Evolutionary conservation across 306 rosid genomes (phyloP), one percentile per base, ranked within the genome.

Genomic region (Vigna unguiculata): DNA sequence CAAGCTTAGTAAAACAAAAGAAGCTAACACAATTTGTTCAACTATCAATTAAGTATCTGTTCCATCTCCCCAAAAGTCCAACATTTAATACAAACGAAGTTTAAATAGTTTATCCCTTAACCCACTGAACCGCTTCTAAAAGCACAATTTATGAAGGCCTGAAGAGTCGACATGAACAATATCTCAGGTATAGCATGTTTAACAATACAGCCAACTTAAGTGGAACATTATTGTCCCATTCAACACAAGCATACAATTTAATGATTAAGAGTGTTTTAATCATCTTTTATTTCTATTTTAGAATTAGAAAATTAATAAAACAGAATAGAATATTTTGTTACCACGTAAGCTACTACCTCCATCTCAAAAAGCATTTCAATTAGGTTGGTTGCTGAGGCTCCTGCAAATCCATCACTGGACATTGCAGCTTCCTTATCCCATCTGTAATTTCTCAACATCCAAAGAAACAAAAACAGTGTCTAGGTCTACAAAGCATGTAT

Each of bases 331-430:
- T 48, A 70, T 58, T 36, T 32, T 36, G 54, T 47, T 46, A 16
- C 28, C 21, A 64, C 60, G 6, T 40, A 62, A 53, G 41, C 24
- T 32, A 73, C 25, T 7, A 73, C 21, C 45, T 71, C 66, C 79
- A 72, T 14, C 47, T 58, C 12, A 80, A 72, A 73, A 64, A 54
- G 45, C 74, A 64, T 72, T 52, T 38, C 41, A 22, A 55, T 59
- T 65, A 47, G 49, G 64, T 1, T 34, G 71, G 84, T 13, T 57
- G 11, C 62, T 1, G 36, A 11, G 66, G 17, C 34, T 76, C 57
- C 40, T n/a, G 47, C 64, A 36, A 51, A 76, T 67, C 22, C 19
- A 47, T 74, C 34, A 51, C 38, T 21, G 41, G 19, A 36, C 60
- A 55, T 13, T 22, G 49, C 30, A 58, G 9, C 52, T 67, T 36